Evolutionary conservation across 192 early-diverging fungal species (phyloP), one percentile per base, ranked within the genome.

Genomic region (Allomyces macrogynus): DNA sequence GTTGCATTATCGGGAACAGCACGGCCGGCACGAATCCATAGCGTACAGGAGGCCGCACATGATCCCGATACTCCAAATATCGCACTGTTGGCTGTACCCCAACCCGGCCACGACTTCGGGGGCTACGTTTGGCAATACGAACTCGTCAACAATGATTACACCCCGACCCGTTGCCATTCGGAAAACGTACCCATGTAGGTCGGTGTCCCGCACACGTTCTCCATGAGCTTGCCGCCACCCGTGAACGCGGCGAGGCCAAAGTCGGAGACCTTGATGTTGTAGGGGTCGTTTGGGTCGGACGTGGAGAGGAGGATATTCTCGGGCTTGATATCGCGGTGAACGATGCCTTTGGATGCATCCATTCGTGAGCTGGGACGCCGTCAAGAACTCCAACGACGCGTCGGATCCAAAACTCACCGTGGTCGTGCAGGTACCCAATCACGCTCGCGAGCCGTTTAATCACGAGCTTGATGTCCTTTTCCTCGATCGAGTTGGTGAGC

Each of bases 51-150:
- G 64, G 49, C 77, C 80, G 23, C 74, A 67, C 74, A 80, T 77
- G 12, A 80, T 72, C 2, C 78, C 78, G 12, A 80, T 80, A 63
- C 78, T 80, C 78, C 78, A 80, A 4, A 80, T 66, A 68, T 80
- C 78, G 66, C 78, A 80, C 61, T 72, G 70, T 23, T 71, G 71
- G 61, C 72, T 78, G 67, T 80, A 80, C 26, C 75, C 75, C 26
- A 80, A 64, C 61, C 75, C 74, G 20, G 77, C 70, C 12, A 80
- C 64, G 24, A 80, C 74, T 63, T 80, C 78, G 2, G 78, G 78
- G 5, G 78, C 78, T 79, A 27, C 43, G 11, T 23, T 5, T 16
- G 24, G 4, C 11, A 64, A 67, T 60, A 43, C 7, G 44, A 40
- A 7, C 7, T 2, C 32, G 32, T 40, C 32, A 40, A 8, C 32